Base-by-base conservation (phyloP, 2,329 filamentous ascomycete genomes). In the Phaeoacremonium minimum region DNA sequence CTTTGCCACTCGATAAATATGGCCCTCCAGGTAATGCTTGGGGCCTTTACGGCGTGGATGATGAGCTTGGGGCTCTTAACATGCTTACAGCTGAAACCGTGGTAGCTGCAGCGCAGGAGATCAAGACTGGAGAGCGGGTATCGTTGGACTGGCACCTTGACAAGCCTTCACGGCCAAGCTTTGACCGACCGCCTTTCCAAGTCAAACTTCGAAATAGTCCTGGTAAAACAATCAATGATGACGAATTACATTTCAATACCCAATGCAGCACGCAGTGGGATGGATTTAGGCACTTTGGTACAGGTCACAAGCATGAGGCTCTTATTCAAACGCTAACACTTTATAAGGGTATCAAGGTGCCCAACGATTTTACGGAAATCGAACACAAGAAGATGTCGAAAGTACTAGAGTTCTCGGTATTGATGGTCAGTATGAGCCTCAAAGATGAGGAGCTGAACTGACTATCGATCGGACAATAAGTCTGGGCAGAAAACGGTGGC, bases 201-300 rank as follows among this genome's bases (percentile, higher is more conserved):
- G 17, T 22, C 26, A 7, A 22, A 15, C 34, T 36, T 15, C 26
- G 15, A 1, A 15, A 22, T 28, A 30, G 7, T 18, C 16, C 14
- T 13, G 16, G 28, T 11, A 15, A 5, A 17, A 13, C 17, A 18
- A 30, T 36, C 28, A 36, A 36, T 28, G 34, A 36, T 28, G 71
- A 76, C 36, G 65, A 75, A 43, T 46, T 77, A 6, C 55, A 60
- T 4, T 67, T 80, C 57, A 78, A 79, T 50, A 79, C 74, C 0
- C 74, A 80, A 46, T 55, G 57, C 20, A 68, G 66, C 36, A 71
- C 64, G 16, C 75, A 80, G 51, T 80, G 73, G 75, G 75, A 80
- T 45, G 61, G 61, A 3, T 57, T 64, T 37, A 39, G 59, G 15
- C 61, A 64, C 37, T 60, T 52, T 17, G 54, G 40, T 26, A 11